Percentiles rank a stretch among this genome's conserved stretches.
Conservation (phyloP, 805 yeast genomes). For the Hanseniaspora hatyaiensis region DNA sequence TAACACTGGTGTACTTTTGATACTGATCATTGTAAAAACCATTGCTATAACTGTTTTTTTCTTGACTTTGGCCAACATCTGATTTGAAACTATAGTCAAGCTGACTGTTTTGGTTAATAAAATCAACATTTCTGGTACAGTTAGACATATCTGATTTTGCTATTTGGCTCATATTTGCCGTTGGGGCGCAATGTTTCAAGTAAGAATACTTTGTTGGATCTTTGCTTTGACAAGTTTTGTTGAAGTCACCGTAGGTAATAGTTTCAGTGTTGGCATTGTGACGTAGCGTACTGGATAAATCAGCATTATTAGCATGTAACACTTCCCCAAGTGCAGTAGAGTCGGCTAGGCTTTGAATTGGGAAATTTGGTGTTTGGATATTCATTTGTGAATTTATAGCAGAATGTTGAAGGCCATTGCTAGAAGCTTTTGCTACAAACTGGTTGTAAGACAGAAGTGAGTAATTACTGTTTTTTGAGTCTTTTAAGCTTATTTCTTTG, state of each 20-base stretch:
- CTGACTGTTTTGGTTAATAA: too few relatives aligned
- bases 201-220: too few relatives aligned
- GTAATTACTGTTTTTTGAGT: constrained; percentile 3
- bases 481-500: constrained; percentile 8
- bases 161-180: too few relatives aligned
- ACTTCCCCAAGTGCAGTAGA: too few relatives aligned
- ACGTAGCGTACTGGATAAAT: too few relatives aligned
- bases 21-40: neutral
- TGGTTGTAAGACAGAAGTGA: neutral
- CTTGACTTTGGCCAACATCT: neutral
- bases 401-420: neutral
- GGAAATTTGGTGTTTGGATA: neutral
- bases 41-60: neutral
- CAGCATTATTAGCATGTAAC: too few relatives aligned
- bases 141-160: neutral
- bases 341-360: too few relatives aligned
- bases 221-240: too few relatives aligned
- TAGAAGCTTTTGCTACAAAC: neutral
- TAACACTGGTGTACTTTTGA: neutral
- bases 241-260: too few relatives aligned
- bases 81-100: neutral
- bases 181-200: too few relatives aligned
- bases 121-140: neutral
- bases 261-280: too few relatives aligned
- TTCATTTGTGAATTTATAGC: neutral